These are phyloP conservation scores for Talaromyces sp. DNA, from an alignment of 2,329 filamentous ascomycete genomes.

Conservation along the genomic window DNA sequence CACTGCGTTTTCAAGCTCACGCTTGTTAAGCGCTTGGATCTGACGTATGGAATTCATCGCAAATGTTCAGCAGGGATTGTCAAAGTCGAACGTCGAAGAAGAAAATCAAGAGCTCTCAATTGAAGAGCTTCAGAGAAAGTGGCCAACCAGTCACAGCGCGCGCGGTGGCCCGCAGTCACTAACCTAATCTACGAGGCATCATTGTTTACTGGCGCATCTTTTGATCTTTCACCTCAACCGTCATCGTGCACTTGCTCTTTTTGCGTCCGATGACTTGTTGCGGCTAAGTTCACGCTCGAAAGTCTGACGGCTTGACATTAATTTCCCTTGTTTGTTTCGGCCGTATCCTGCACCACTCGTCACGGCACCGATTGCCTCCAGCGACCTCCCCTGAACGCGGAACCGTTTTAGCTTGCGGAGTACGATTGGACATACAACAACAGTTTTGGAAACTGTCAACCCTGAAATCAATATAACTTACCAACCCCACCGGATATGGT, in stretches of 20 bases:
- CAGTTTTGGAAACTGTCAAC: constrained; percentile 5
- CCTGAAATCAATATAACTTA: constrained; percentile 10
- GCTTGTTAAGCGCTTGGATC: constrained; percentile 89
- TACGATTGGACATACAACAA: constrained; percentile 1
- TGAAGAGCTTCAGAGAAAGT: not conserved
- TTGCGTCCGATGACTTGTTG: not conserved
- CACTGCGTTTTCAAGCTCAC: constrained; percentile 86
- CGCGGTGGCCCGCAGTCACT: constrained; percentile 6
- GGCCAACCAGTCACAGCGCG: constrained; percentile 8
- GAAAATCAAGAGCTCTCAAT: not conserved
- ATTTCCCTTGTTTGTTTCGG: not conserved
- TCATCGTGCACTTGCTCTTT: not conserved
- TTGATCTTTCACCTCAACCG: constrained; percentile 6
- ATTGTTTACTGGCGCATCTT: constrained; percentile 14
- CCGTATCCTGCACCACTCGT: not conserved
- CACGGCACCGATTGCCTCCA: constrained; percentile 16
- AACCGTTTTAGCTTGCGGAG: constrained; percentile 14
- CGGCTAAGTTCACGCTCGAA: not conserved
- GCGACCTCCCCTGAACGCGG: constrained; percentile 33
- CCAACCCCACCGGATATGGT: constrained; percentile 32
- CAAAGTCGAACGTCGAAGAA: not conserved
- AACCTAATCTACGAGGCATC: constrained; percentile 9
- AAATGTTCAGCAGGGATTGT: not conserved
- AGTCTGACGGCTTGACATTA: not conserved
- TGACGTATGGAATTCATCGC: constrained; percentile 91